Evolutionary conservation across 2,329 filamentous ascomycete species (phyloP), one percentile per base, ranked within the genome.

Genomic region (Thielaviopsis cerberus): DNA sequence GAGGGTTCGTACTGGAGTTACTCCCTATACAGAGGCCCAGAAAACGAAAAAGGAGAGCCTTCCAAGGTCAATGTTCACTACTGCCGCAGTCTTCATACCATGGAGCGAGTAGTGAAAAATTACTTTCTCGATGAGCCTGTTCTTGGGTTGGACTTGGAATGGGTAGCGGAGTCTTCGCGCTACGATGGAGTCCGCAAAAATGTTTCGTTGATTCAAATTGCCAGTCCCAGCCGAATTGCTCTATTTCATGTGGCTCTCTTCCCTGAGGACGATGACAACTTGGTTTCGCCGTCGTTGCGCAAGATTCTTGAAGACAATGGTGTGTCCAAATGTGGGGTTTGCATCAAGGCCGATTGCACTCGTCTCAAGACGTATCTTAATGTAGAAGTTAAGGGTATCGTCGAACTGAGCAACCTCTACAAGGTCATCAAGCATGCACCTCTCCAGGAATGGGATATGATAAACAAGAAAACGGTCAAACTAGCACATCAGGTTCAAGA

Each of bases 131-230:
- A 76, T 25, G 81, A 92, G 65, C 74, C 79, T 45, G 70, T 94
- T 1, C 67, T 96, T n/a, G 90, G 90, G 0, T 88, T 96, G 61
- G 90, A 96, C 65, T 76, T 96, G 62, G 91, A 96, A 71, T 96
- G 91, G 90, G 75, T 80, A 56, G 63, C 73, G 1, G 72, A 76
- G 5, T 74, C 80, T 0, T 71, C 66, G 5, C 73, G 67, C 22
- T 64, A 62, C 7, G 67, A 74, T 1, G 73, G 75, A 2, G 70
- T 82, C 3, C 83, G 85, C 62, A 73, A 77, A 55, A 88, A 89
- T 61, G 79, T 94, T 6, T 90, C 86, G 0, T 70, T 96, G 41
- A 83, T 96, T 51, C 91, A 96, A 68, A 69, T 96, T 23, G 88
- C 90, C 0, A 86, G 81, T 61, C 79, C 86, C 51, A 80, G 83